Conservation (phyloP, 192 early-diverging fungal genomes). For the Coemansia aciculifera region DNA sequence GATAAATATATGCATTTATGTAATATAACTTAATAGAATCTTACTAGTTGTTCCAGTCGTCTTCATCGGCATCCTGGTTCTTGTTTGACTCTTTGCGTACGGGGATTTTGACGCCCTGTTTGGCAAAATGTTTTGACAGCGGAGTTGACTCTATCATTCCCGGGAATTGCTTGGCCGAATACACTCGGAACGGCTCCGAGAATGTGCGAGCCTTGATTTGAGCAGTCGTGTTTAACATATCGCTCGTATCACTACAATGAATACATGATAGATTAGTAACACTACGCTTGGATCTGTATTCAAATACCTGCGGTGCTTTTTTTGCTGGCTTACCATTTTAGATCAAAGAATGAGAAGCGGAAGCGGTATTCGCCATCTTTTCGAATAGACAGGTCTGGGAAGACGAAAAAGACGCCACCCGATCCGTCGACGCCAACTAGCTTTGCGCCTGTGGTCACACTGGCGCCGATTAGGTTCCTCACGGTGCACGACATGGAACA, state of each 20-base stretch:
- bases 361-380: slow-evolving; percentile 71
- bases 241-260: slow-evolving; percentile 29
- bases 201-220: slow-evolving; percentile 59
- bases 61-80: slow-evolving; percentile 18
- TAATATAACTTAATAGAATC: not conserved
- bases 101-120: slow-evolving; percentile 75
- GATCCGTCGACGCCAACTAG: slow-evolving; percentile 61
- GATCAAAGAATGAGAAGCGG: slow-evolving; percentile 65
- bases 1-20: not conserved
- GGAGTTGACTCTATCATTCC: slow-evolving; percentile 76
- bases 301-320: not conserved
- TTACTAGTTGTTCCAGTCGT: slow-evolving; percentile 23
- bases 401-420: slow-evolving; percentile 73
- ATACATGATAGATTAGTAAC: slow-evolving; percentile 12
- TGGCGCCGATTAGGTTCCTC: slow-evolving; percentile 65
- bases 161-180: slow-evolving; percentile 75
- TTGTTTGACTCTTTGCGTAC: slow-evolving; percentile 67
- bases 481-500: slow-evolving; percentile 20
- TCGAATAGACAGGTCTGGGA: slow-evolving; percentile 74
- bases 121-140: slow-evolving; percentile 71
- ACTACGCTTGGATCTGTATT: not conserved
- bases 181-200: slow-evolving; percentile 67
- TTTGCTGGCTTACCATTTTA: slow-evolving; percentile 38
- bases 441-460: slow-evolving; percentile 61
- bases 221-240: slow-evolving; percentile 55